Evolutionary conservation across 2,329 filamentous ascomycete genomes (phyloP), one percentile per base, ranked within the genome.

Genomic region (Hypoxylon sp.): DNA sequence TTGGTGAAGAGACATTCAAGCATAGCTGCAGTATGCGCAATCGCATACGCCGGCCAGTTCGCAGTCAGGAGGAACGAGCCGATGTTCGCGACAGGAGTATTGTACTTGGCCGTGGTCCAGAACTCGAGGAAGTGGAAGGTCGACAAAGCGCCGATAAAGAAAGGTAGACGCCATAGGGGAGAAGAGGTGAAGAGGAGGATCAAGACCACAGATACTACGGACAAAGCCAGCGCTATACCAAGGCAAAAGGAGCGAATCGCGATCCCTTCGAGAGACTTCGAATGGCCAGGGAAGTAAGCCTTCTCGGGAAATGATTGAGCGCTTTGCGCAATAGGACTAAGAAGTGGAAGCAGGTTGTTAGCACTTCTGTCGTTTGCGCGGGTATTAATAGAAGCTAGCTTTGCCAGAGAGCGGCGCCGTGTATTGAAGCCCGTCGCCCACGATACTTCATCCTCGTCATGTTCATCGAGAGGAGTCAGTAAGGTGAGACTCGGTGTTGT

Each of bases 41-140:
- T 85, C 67, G 91, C 91, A 79, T 98, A 98, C 5, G 88, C 88
- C 45, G 87, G 87, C 78, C 96, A 96, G 78, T 99, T 99, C 52
- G 88, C 88, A 37, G 89, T 90, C 34, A 98, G 85, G 12, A 99
- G 87, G 78, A 96, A 99, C 34, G 92, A 91, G 56, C 87, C 86
- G 19, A 94, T 83, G 23, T 85, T 87, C 19, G 92, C 93, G 54
- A 88, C 84, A 14, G 85, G 84, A 0, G 92, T 93, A 79, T 98
- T 98, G 81, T 91, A 92, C 59, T 85, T 83, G 7, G 95, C 94
- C 0, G 95, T 97, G 30, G 90, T 93, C 85, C 90, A 97, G 83
- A 94, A 99, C 80, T 99, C 96, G 78, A 98, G 89, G 80, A 97
- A 98, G 83, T 99, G 96, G 81, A 98, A 98, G 29, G 91, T 73